Base-by-base conservation (phyloP, 164 flowering plant species). In the Macadamia tetraphylla region DNA sequence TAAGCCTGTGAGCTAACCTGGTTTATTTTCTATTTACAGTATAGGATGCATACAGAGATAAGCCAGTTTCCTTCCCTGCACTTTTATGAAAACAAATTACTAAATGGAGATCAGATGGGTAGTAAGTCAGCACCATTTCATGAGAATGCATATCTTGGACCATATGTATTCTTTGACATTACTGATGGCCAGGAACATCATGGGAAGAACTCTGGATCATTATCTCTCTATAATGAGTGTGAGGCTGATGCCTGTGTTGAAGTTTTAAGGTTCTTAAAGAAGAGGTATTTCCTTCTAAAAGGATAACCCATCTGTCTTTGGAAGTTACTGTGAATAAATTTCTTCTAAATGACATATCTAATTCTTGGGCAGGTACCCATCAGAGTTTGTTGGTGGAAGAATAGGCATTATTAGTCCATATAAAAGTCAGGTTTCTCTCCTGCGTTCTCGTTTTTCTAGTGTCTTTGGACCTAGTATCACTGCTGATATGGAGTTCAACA, bases 31-130 rank as follows among this genome's bases (percentile, higher is more conserved):
- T 58, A 42, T 60, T 65, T 64, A 63, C 97, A 95, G 96, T 92
- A 95, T 75, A 84, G 99, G 80, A 95, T 95, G 99, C 97, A 92
- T 65, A 98, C 99, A n/a, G 97, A 91, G 80, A 95, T 95, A 66
- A 84, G 91, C 67, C 81, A 63, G 32, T 95, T 95, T 76, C 99
- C 99, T 56, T 92, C 99, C 63, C 60, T 73, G 63, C 97, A 92
- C 78, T 92, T 95, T 73, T 95, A 91, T 77, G 97, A 95, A 49
- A 73, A 83, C 66, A 89, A 88, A 78, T 74, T 95, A 73, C 75
- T 87, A 17, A 86, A 92, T 81, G 98, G 99, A 9, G 82, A 74
- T 13, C 62, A 72, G 29, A 81, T 82, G 83, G 80, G 80, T 40
- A 78, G 79, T 64, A 89, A 84, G 76, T 68, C 79, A 60, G 88